Percentiles rank a stretch among this genome's conserved stretches.
Conservation (phyloP, 164 flowering plant genomes). For the Kalanchoe fedtschenkoi region DNA sequence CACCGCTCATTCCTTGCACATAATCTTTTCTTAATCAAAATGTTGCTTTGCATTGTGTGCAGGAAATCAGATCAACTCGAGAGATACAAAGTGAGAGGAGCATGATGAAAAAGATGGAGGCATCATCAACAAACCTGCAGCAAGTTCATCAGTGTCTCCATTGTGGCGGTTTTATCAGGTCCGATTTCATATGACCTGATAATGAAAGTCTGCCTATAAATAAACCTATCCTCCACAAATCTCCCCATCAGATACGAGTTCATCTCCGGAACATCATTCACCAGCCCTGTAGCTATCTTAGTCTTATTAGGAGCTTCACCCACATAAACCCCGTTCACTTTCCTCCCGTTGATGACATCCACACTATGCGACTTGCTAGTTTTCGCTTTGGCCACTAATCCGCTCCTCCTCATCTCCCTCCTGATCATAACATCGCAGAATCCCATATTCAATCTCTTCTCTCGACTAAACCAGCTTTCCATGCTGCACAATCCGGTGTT, state of each 20-base stretch:
- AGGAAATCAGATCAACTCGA: background rate
- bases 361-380: constrained; percentile 10
- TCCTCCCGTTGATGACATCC: constrained; percentile 39
- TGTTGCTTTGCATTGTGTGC: too few relatives aligned
- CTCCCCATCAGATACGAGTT: constrained; percentile 32
- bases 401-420: background rate
- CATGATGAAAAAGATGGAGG: background rate
- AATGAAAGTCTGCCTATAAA: constrained; percentile 52
- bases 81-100: background rate
- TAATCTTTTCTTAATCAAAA: background rate
- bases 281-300: constrained; percentile 7
- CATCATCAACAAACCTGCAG: constrained; percentile 62
- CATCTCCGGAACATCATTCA: constrained; percentile 11
- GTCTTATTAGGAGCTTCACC: constrained; percentile 7
- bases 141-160: constrained; percentile 77
- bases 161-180: constrained; percentile 71
- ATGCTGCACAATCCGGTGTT: background rate
- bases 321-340: constrained; percentile 33
- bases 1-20: background rate
- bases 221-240: constrained; percentile 43
- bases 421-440: background rate
- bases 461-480: background rate
- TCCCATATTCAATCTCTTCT: background rate
- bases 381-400: constrained; percentile 13
- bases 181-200: constrained; percentile 83